Evolutionary conservation across 169 alveolate genomes (phyloP).

Genomic region (Eimeria mitis): DNA sequence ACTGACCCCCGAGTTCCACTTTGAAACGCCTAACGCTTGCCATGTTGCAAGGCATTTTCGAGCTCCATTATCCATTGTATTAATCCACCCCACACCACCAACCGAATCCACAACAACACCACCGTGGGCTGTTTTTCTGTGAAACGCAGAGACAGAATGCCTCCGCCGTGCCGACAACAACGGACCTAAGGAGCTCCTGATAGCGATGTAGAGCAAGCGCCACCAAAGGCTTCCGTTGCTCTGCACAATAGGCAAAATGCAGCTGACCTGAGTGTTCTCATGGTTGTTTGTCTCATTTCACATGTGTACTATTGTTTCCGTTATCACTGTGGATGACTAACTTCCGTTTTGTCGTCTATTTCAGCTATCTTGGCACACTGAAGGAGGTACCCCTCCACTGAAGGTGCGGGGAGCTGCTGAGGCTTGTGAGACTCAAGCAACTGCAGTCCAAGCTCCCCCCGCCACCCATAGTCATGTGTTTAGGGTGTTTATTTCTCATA

Average conservation of each 20-base stretch:
- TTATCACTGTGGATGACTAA: background rate
- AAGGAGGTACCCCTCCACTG: background rate
- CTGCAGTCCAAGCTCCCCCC: background rate
- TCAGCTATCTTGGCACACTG: background rate
- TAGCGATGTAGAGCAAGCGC: background rate
- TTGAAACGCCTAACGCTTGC: background rate
- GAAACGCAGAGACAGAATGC: background rate
- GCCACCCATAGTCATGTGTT: constrained; percentile 8
- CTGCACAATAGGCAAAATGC: constrained; percentile 16
- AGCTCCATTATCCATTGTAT: background rate
- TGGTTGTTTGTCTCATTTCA: background rate
- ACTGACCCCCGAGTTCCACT: background rate
- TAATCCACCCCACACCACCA: background rate
- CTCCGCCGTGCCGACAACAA: background rate
- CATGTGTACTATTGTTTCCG: background rate
- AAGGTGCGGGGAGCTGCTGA: constrained; percentile 36
- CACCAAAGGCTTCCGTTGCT: constrained; percentile 1
- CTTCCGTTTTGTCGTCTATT: background rate
- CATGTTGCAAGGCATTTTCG: background rate
- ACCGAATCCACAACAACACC: background rate
- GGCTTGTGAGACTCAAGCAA: background rate
- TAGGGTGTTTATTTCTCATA: background rate
- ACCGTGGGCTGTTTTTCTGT: background rate
- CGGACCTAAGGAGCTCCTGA: constrained; percentile 31
- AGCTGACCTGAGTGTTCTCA: constrained; percentile 5